Base-by-base conservation (phyloP, 2,329 filamentous ascomycete species). In the Cercospora beticola region DNA sequence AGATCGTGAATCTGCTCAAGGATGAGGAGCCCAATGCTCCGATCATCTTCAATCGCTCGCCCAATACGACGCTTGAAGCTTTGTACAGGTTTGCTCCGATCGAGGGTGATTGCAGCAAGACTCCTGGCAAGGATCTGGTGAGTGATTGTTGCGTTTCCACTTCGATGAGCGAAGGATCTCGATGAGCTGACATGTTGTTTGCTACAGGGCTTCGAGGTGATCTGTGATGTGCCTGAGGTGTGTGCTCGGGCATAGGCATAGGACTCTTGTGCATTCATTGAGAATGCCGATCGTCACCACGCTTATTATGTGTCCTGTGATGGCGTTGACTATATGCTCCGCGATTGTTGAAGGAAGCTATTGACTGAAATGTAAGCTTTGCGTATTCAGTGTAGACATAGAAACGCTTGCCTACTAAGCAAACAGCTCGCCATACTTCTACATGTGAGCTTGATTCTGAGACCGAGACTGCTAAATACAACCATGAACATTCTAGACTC, bases 1-100 rank as follows among this genome's bases (percentile, higher is more conserved):
- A 63, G 14, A n/a, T 43, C 16, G 60, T 49, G 23, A 63, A 63
- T 33, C n/a, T 52, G 43, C 43, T 63, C 60, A 52, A 64, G 30
- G 31, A 56, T 7, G 62, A 54, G 46, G 33, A 40, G 6, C 60
- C 40, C 4, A 12, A 52, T 52, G 26, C 60, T n/a, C 60, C 62
- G 9, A 56, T 64, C 1, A 31, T 56, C 4, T 64, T 64, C 28
- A 64, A 56, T 16, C 43, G 62, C 28, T 56, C 46, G 28, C 43
- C 62, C 5, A 56, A 64, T 8, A 64, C 43, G 40, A 64, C 62
- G 7, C 31, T 64, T 12, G 62, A 64, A 18, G 43, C 46, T 23
- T 28, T 64, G 62, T 31, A 21, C 8, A 64, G 43, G 18, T 64
- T 54, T 36, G 62, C 18, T 18, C 28, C 46, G 18, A 64, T 64